Percentiles rank a stretch among this genome's conserved stretches.
phyloP scores from a whole-genome alignment of 23 red algal genomes.

The Gracilaria gracilis region DNA sequence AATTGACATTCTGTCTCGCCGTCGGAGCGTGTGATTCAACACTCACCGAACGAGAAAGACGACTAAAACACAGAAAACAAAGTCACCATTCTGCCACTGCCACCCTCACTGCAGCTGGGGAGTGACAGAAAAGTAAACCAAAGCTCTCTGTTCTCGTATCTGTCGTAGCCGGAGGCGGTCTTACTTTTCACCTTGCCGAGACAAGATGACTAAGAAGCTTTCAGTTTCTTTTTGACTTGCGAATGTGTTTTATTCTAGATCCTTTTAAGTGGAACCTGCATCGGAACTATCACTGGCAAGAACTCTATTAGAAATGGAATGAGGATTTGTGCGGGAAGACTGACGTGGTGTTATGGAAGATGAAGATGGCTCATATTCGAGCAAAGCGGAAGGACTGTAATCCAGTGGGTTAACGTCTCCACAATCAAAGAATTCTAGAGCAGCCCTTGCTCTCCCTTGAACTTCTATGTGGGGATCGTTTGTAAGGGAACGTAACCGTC shows the following conservation, averaged over 20 bases:
- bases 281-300: constrained; percentile 56
- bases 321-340: constrained; percentile 11
- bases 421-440: constrained; percentile 67
- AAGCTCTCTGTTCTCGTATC: too few species aligned
- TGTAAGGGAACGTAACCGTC: constrained; percentile 56
- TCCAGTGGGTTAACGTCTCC: constrained; percentile 56
- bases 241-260: neutral
- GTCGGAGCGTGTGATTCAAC: too few species aligned
- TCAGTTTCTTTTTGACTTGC: too few species aligned
- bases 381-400: constrained; percentile 56
- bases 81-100: too few species aligned
- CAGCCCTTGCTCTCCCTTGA: constrained; percentile 61
- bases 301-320: constrained; percentile 37
- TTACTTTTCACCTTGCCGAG: too few species aligned
- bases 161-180: too few species aligned
- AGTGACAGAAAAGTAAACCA: too few species aligned
- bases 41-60: too few species aligned
- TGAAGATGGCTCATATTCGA: constrained; percentile 35
- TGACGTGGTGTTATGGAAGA: constrained; percentile 26
- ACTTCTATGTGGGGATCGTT: constrained; percentile 76
- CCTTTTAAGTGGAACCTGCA: neutral
- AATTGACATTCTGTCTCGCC: too few species aligned
- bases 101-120: too few species aligned
- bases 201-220: too few species aligned
- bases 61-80: too few species aligned